These are phyloP conservation scores for Wallacemonas collosoma DNA, from an alignment of 208 protist species.

Conservation along the genomic window DNA sequence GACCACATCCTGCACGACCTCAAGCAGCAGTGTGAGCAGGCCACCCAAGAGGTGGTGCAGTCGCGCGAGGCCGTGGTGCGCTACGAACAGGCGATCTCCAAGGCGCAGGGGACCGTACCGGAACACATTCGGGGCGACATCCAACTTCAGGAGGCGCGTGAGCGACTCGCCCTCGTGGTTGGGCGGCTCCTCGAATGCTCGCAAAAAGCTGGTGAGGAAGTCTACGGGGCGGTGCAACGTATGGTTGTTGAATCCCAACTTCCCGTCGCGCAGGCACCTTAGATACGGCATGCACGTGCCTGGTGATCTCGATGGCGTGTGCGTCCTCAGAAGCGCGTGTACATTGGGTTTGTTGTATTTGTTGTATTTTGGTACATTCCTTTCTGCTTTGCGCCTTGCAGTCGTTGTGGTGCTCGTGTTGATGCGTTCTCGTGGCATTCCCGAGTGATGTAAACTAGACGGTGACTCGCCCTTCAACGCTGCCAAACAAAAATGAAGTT, in stretches of 20 bases:
- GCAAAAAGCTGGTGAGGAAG: constrained; percentile 42
- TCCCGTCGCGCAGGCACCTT: constrained; percentile 15
- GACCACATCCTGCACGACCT: constrained; percentile 36
- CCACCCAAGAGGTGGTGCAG: constrained; percentile 40
- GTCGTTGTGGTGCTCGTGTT: too few relatives aligned
- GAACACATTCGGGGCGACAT: constrained; percentile 45
- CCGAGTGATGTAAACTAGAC: too few relatives aligned
- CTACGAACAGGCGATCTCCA: constrained; percentile 70
- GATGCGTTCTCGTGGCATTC: too few relatives aligned
- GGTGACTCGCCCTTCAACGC: too few relatives aligned
- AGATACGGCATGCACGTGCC: not conserved
- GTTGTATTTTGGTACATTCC: too few relatives aligned
- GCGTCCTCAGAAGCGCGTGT: too few relatives aligned
- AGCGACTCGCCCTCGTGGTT: constrained; percentile 39
- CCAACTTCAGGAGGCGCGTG: constrained; percentile 49
- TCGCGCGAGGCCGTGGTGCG: constrained; percentile 56
- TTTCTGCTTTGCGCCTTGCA: too few relatives aligned
- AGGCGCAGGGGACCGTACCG: constrained; percentile 36
- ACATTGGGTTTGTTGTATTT: too few relatives aligned
- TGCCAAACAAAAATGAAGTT: too few relatives aligned
- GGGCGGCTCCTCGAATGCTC: constrained; percentile 46
- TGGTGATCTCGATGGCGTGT: too few relatives aligned
- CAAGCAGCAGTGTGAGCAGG: constrained; percentile 39
- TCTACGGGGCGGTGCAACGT: constrained; percentile 36
- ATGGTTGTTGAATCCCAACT: constrained; percentile 36